Evolutionary conservation across 1,284 basidiomycete genomes (phyloP).

Genomic region (Porphyrellus sp.): DNA sequence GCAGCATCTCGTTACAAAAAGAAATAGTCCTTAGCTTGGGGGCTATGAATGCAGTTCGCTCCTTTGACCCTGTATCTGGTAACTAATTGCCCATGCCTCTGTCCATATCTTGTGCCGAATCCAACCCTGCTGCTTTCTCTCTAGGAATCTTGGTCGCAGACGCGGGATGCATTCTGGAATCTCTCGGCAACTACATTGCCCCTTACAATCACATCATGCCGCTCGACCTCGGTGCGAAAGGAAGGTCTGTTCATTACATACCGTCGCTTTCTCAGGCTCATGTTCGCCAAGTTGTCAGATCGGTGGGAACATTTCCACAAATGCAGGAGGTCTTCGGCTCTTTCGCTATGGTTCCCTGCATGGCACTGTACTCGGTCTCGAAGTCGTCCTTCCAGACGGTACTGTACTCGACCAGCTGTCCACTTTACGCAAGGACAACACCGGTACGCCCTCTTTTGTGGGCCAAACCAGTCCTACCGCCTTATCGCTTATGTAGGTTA

Average conservation of each 20-base stretch:
- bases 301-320: slow-evolving; percentile 96
- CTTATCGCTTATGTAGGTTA: slow-evolving; percentile 66
- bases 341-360: slow-evolving; percentile 95
- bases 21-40: slow-evolving; percentile 86
- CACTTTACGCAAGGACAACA: slow-evolving; percentile 95
- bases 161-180: slow-evolving; percentile 94
- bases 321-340: slow-evolving; percentile 93
- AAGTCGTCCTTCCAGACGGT: slow-evolving; percentile 96
- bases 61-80: slow-evolving; percentile 93
- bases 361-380: slow-evolving; percentile 93
- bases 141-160: slow-evolving; percentile 75
- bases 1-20: slow-evolving; percentile 86
- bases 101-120: slow-evolving; percentile 12
- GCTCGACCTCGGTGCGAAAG: slow-evolving; percentile 96
- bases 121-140: background rate
- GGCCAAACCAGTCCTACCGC: background rate
- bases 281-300: slow-evolving; percentile 81
- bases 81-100: slow-evolving; percentile 19
- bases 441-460: slow-evolving; percentile 52
- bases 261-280: background rate
- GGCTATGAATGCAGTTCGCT: slow-evolving; percentile 83
- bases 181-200: slow-evolving; percentile 82
- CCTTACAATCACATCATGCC: slow-evolving; percentile 96
- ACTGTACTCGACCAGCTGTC: slow-evolving; percentile 86
- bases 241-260: slow-evolving; percentile 55